These are phyloP conservation scores for Coemansia sp. DNA, from an alignment of 192 early-diverging fungal species.

Conservation along the genomic window DNA sequence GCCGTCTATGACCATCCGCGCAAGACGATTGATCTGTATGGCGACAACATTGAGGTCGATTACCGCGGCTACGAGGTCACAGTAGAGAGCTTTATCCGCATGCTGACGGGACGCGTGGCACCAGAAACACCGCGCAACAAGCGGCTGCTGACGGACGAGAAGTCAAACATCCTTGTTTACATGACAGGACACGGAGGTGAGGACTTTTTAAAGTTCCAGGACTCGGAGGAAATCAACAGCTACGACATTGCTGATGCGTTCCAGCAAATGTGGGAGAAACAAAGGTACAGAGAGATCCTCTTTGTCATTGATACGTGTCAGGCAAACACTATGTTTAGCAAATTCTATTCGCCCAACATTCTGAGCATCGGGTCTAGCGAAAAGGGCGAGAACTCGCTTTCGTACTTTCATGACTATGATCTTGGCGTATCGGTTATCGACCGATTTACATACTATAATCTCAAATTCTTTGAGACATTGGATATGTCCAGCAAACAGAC, in stretches of 20 bases:
- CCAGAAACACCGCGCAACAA: slow-evolving; percentile 91
- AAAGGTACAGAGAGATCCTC: slow-evolving; percentile 95
- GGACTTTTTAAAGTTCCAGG: slow-evolving; percentile 99
- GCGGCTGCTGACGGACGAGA: slow-evolving; percentile 90
- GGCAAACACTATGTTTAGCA: slow-evolving; percentile 94
- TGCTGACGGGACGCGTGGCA: slow-evolving; percentile 84
- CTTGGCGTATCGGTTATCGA: slow-evolving; percentile 98
- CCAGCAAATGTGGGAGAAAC: slow-evolving; percentile 97
- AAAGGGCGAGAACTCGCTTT: slow-evolving; percentile 91
- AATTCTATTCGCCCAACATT: slow-evolving; percentile 92
- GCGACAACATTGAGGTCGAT: slow-evolving; percentile 97
- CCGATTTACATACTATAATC: slow-evolving; percentile 93
- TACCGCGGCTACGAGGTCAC: slow-evolving; percentile 99
- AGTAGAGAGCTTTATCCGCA: slow-evolving; percentile 96
- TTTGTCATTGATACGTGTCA: slow-evolving; percentile 99
- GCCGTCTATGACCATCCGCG: slow-evolving; percentile 91
- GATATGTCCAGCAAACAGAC: slow-evolving; percentile 76
- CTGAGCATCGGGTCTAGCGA: slow-evolving; percentile 86
- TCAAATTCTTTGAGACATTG: slow-evolving; percentile 89
- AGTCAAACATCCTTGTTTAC: slow-evolving; percentile 93
- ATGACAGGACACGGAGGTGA: slow-evolving; percentile 99
- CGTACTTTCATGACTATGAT: slow-evolving; percentile 74
- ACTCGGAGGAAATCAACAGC: slow-evolving; percentile 94
- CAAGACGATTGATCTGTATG: slow-evolving; percentile 85
- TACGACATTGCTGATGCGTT: slow-evolving; percentile 97